Evolutionary conservation across 1,284 basidiomycete genomes (phyloP).

Genomic region (Tetrapyrgos nigripes): DNA sequence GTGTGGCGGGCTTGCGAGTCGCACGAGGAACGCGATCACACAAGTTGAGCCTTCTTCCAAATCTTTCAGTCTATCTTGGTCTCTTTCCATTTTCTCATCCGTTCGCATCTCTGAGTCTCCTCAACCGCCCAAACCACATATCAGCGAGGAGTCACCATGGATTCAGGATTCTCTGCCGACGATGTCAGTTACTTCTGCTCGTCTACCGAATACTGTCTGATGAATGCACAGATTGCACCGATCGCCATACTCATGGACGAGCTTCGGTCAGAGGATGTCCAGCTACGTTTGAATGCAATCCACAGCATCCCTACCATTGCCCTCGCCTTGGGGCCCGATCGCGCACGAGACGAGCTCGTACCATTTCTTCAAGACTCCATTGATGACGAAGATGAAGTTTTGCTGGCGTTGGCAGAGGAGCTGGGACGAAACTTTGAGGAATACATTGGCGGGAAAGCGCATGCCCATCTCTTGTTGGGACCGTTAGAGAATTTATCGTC

Average conservation of each 20-base stretch:
- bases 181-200: constrained; percentile 36
- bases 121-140: no score
- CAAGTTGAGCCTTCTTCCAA: no score
- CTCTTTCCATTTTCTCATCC: no score
- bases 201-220: background rate
- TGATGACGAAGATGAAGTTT: constrained; percentile 99
- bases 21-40: no score
- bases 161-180: constrained; percentile 62
- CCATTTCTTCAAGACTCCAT: constrained; percentile 98
- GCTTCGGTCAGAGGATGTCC: constrained; percentile 94
- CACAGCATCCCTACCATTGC: constrained; percentile 99
- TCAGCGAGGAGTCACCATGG: constrained; percentile 51
- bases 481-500: constrained; percentile 96
- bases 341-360: constrained; percentile 95
- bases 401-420: constrained; percentile 96
- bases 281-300: constrained; percentile 94
- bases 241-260: constrained; percentile 95
- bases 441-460: constrained; percentile 91
- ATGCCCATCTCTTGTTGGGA: constrained; percentile 90
- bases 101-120: no score
- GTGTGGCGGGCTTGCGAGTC: no score
- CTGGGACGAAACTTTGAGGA: constrained; percentile 92
- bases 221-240: constrained; percentile 70
- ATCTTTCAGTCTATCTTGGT: no score
- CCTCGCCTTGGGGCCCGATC: constrained; percentile 94